Conservation (phyloP, 2,329 filamentous ascomycete genomes). For the Fusarium duplospermum region DNA sequence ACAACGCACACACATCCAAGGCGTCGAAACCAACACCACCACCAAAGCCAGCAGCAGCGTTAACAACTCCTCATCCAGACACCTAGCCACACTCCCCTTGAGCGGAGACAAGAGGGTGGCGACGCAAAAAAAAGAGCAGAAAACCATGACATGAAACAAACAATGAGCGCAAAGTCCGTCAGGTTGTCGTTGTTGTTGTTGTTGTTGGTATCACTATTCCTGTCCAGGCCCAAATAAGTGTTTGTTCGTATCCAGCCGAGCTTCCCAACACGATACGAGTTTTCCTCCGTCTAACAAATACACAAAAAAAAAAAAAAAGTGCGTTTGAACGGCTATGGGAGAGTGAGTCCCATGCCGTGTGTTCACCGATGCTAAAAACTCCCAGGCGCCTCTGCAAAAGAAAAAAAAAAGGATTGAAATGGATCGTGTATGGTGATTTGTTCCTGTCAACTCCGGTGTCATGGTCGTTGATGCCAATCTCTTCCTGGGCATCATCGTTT, state of each 20-base stretch:
- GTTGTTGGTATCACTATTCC: constrained; percentile 44
- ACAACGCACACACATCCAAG: not conserved
- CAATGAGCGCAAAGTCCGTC: constrained; percentile 35
- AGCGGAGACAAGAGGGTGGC: not conserved
- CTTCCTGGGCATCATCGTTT: constrained; percentile 22
- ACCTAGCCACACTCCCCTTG: not conserved
- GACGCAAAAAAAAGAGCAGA: constrained; percentile 1
- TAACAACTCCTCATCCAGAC: constrained; percentile 15
- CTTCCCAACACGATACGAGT: constrained; percentile 11
- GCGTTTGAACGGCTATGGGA: constrained; percentile 9
- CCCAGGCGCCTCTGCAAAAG: constrained; percentile 42
- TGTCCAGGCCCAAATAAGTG: constrained; percentile 19
- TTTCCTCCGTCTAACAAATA: constrained; percentile 32
- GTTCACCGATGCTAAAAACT: constrained; percentile 42
- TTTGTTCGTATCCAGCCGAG: constrained; percentile 26
- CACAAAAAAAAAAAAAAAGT: constrained; percentile 6
- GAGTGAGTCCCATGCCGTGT: constrained; percentile 19
- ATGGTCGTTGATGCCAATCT: constrained; percentile 26
- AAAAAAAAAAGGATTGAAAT: constrained; percentile 31
- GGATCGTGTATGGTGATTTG: constrained; percentile 36
- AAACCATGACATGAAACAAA: constrained; percentile 16
- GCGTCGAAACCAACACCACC: constrained; percentile 23
- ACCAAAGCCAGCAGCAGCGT: not conserved
- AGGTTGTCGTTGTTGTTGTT: not conserved
- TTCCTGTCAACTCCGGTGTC: constrained; percentile 40